Evolutionary conservation across 176 grass and related monocot genomes (phyloP), one percentile per base, ranked within the genome.

Genomic region (Poa annua): DNA sequence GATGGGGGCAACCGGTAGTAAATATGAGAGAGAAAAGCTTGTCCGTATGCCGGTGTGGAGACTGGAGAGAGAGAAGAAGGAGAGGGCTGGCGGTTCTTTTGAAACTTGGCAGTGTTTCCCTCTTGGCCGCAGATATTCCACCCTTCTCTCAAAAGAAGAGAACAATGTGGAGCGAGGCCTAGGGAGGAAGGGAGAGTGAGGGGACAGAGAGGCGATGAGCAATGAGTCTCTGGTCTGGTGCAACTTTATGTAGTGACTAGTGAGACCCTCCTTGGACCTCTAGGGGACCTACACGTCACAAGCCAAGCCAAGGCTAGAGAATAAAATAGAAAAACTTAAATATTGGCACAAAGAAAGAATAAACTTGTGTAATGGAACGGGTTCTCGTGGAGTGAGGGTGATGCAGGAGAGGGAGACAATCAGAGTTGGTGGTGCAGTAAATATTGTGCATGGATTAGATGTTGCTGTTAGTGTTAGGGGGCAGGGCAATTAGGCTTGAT

Each of bases 21-120:
- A 86, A 91, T 89, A 75, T 11, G 74, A 52, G 83, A 53, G 86
- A 85, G n/a, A 51, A 54, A 24, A 1, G 41, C 2, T 44, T 44
- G 41, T 44, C 41, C 41, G 13, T 65, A 60, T 33, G 79, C 75
- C 26, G 42, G n/a, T 3, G 15, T 42, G 57, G 35, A 70, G 57
- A 54, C n/a, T n/a, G 69, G 56, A 63, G 47, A 26, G 39, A 47
- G 52, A 51, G 45, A 24, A n/a, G n/a, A n/a, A n/a, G n/a, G n/a
- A n/a, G n/a, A n/a, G n/a, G 25, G 66, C 71, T 81, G 89, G 90
- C 92, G 93, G 90, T 76, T 94, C 80, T 94, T 90, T 94, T 88
- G 71, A 88, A 80, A 88, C 85, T 74, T 70, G 38, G 48, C 42
- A 10, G 68, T 85, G 79, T 73, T 68, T 94, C 86, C 81, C 81